Conservation (phyloP, 2,329 filamentous ascomycete genomes). For the Dactylellina sp. region DNA sequence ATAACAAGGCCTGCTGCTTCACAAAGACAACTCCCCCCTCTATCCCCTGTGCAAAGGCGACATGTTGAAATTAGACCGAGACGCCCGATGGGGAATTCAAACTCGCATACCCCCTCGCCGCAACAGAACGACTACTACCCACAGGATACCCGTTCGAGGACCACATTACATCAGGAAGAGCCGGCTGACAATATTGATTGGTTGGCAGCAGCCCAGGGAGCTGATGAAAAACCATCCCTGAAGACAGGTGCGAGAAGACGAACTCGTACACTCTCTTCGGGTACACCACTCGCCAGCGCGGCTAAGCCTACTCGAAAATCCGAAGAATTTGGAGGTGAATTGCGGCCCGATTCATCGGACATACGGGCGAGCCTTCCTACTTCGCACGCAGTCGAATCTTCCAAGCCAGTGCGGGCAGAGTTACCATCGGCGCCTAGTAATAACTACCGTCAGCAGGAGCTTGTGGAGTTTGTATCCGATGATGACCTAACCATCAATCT, state of each 20-base stretch:
- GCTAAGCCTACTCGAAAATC: not conserved
- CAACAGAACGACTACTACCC: conserved; percentile 46
- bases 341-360: conserved; percentile 18
- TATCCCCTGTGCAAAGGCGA: conserved; percentile 46
- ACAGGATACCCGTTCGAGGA: conserved; percentile 32
- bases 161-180: conserved; percentile 14
- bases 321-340: conserved; percentile 44
- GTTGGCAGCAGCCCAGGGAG: conserved; percentile 40
- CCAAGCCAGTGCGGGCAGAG: conserved; percentile 10
- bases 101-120: conserved; percentile 38
- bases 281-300: conserved; percentile 18
- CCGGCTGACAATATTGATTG: conserved; percentile 27
- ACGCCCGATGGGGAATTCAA: conserved; percentile 12
- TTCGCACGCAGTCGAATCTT: not conserved
- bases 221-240: not conserved
- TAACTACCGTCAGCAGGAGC: conserved; percentile 39
- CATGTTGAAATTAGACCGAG: conserved; percentile 47
- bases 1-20: conserved; percentile 3
- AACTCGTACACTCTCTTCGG: conserved; percentile 24
- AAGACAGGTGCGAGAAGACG: conserved; percentile 18
- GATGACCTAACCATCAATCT: conserved; percentile 47
- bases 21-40: conserved; percentile 28
- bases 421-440: conserved; percentile 26
- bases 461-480: conserved; percentile 50
- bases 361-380: conserved; percentile 8